Base-by-base conservation (phyloP, 2,329 filamentous ascomycete species). In the Neofusicoccum laricinum region DNA sequence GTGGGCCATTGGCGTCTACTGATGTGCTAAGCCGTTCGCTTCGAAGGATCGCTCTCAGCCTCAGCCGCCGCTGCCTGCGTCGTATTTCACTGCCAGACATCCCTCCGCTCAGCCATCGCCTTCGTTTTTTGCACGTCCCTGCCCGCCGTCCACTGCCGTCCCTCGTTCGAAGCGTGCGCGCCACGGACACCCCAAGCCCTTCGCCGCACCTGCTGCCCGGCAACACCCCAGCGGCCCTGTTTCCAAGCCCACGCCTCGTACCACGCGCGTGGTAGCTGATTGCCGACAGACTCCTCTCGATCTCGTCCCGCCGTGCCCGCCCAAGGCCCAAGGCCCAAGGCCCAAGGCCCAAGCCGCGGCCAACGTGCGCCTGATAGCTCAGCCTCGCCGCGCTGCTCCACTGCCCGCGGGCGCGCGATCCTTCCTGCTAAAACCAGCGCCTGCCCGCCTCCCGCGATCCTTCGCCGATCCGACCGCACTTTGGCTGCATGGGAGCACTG, bases 21-120 rank as follows among this genome's bases (percentile, higher is more conserved):
- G 25, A 63, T 63, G 46, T 62, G 46, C 59, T 41, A 43, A 63
- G 46, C 59, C 59, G 48, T 53, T 63, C 59, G 46, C 59, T 43
- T 51, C 21, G 38, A 30, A 51, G 46, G 48, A 50, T 61, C 41
- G 19, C 58, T 61, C 58, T 49, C 58, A 61, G 58, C 58, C 59
- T 63, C 59, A 63, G 59, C 59, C 59, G 17, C 8, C 34, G 59
- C 59, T 62, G 59, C 59, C 59, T 61, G 58, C 59, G 21, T 53
- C 59, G 59, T 63, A 62, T 62, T 51, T 43, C 36, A 49, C 45
- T 34, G 25, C 25, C 17, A 63, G 17, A 34, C 55, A 46, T 34
- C 55, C 49, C 17, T 53, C 59, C 25, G 10, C 41, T 38, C 59
- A 51, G 46, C 59, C 36, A 50, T 50, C 48, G 49, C 36, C 38